Percentiles rank a stretch among this genome's conserved stretches.
These are phyloP conservation scores for Trichoderma sp. DNA, from an alignment of 2,329 filamentous ascomycete species.

Conservation along the genomic window DNA sequence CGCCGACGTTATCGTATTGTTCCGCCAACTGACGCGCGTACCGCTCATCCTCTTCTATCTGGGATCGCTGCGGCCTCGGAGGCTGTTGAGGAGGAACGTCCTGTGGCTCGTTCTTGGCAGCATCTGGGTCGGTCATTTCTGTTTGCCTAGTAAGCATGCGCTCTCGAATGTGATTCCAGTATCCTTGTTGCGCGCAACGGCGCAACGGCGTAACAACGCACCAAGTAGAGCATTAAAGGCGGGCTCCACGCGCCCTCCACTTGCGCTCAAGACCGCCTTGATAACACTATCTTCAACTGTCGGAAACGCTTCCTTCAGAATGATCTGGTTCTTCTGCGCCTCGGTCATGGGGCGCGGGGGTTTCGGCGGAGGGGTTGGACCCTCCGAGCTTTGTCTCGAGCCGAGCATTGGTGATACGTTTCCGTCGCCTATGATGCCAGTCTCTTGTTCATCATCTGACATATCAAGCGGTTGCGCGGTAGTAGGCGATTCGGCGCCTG, in stretches of 20 bases:
- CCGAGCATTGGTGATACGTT: conserved; percentile 25
- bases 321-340: conserved; percentile 79
- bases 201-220: conserved; percentile 35
- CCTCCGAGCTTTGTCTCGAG: conserved; percentile 28
- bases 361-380: conserved; percentile 64
- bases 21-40: conserved; percentile 92
- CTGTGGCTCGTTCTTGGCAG: conserved; percentile 52
- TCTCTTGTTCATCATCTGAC: conserved; percentile 70
- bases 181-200: background rate
- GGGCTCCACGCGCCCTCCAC: conserved; percentile 81
- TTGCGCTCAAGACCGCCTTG: conserved; percentile 83
- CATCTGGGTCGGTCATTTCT: conserved; percentile 80
- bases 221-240: conserved; percentile 93
- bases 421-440: conserved; percentile 47
- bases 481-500: conserved; percentile 61
- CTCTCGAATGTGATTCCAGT: conserved; percentile 18
- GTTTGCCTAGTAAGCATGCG: conserved; percentile 4
- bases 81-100: conserved; percentile 69
- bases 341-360: conserved; percentile 80
- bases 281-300: conserved; percentile 75
- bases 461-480: conserved; percentile 63
- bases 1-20: conserved; percentile 70
- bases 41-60: conserved; percentile 85
- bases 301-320: conserved; percentile 91
- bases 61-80: conserved; percentile 71